phyloP scores from a whole-genome alignment of 2,329 filamentous ascomycete genomes.

The Rhexocercosporidium sp. region DNA sequence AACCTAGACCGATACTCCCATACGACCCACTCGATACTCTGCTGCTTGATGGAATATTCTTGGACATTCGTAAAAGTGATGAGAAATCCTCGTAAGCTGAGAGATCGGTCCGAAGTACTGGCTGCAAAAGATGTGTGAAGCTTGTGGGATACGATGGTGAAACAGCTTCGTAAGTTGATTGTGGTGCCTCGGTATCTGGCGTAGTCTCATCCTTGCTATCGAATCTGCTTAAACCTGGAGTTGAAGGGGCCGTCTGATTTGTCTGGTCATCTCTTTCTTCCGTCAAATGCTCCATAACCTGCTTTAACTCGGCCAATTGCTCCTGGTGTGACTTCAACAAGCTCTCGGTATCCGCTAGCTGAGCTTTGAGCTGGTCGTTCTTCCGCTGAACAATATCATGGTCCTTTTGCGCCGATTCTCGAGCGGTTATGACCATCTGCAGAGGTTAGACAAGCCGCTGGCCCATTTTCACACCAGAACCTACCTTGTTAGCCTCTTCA shows the following conservation, averaged over 20 bases:
- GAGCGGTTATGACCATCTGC: conserved; percentile 91
- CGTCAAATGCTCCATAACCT: conserved; percentile 87
- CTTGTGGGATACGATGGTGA: conserved; percentile 67
- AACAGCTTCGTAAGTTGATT: conserved; percentile 48
- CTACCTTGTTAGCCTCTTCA: conserved; percentile 89
- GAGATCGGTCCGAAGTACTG: conserved; percentile 82
- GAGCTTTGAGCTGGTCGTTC: conserved; percentile 84
- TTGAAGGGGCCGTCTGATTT: conserved; percentile 73
- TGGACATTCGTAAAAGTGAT: conserved; percentile 72
- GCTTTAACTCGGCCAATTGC: conserved; percentile 88
- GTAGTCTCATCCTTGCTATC: conserved; percentile 60
- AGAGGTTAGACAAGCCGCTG: conserved; percentile 67
- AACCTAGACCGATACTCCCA: conserved; percentile 55
- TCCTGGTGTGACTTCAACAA: conserved; percentile 91
- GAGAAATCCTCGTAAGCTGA: conserved; percentile 85
- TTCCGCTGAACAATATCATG: conserved; percentile 81
- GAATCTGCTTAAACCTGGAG: conserved; percentile 75
- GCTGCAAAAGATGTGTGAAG: conserved; percentile 82
- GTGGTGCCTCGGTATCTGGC: conserved; percentile 42
- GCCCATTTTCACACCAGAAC: conserved; percentile 49
- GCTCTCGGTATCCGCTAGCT: conserved; percentile 84
- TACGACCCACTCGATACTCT: conserved; percentile 76
- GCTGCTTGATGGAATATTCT: conserved; percentile 58
- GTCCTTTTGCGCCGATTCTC: conserved; percentile 86
- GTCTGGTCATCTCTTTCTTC: conserved; percentile 74